These are phyloP conservation scores for Tausonia pullulans DNA, from an alignment of 1,284 basidiomycete genomes.

Conservation along the genomic window DNA sequence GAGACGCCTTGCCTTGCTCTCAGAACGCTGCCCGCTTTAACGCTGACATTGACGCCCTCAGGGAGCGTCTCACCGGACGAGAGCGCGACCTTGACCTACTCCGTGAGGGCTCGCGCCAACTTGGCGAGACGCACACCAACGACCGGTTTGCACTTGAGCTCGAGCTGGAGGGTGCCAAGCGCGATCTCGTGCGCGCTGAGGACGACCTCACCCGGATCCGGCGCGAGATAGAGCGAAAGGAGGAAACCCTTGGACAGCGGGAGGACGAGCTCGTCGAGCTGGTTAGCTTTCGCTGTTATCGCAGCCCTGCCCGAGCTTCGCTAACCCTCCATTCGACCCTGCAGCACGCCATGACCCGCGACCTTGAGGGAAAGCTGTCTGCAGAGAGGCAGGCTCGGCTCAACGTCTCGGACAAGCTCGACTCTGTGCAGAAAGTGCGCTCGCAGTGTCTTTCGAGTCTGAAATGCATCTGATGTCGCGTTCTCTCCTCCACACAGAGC, in stretches of 20 bases:
- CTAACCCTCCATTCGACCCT: not conserved
- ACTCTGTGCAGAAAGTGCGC: slow-evolving; percentile 45
- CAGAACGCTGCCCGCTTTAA: slow-evolving; percentile 29
- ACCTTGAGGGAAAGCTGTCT: slow-evolving; percentile 61
- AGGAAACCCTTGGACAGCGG: slow-evolving; percentile 52
- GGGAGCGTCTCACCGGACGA: slow-evolving; percentile 34
- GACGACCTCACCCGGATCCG: slow-evolving; percentile 64
- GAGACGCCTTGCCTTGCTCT: not conserved
- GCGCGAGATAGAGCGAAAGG: slow-evolving; percentile 58
- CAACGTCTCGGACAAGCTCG: slow-evolving; percentile 77
- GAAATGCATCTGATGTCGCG: not conserved
- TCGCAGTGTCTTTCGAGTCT: not conserved
- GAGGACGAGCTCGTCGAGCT: slow-evolving; percentile 60
- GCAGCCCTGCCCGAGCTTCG: not conserved
- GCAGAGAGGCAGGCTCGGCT: slow-evolving; percentile 72
- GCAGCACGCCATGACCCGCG: slow-evolving; percentile 60
- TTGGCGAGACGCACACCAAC: slow-evolving; percentile 68
- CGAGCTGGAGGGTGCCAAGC: slow-evolving; percentile 75
- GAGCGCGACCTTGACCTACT: slow-evolving; percentile 52
- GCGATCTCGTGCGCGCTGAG: slow-evolving; percentile 70
- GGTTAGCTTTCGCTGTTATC: slow-evolving; percentile 26
- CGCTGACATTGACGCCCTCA: slow-evolving; percentile 32
- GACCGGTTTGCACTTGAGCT: slow-evolving; percentile 79
- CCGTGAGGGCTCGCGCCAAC: slow-evolving; percentile 45
- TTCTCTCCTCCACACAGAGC: slow-evolving; percentile 22